These are phyloP conservation scores for Fusarium xylarioides DNA, from an alignment of 2,329 filamentous ascomycete species.

Conservation along the genomic window DNA sequence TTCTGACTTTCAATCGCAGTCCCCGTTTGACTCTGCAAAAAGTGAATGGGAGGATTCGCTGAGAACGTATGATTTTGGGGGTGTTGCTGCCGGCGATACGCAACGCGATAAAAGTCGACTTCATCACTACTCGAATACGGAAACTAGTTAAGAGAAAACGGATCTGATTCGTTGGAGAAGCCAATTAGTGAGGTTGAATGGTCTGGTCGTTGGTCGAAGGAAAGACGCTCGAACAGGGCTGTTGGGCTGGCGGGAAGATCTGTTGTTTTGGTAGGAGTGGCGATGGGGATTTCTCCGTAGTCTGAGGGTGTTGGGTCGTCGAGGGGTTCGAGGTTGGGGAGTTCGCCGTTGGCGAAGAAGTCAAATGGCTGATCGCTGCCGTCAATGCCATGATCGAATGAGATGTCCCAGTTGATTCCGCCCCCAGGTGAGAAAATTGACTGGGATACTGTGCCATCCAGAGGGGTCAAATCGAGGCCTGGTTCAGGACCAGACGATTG, in stretches of 20 bases:
- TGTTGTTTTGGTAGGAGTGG: not conserved
- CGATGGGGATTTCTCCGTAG: not conserved
- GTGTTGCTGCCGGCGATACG: not conserved
- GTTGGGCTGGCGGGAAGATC: not conserved
- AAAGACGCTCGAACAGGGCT: not conserved
- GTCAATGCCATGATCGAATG: not conserved
- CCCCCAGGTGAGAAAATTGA: not conserved
- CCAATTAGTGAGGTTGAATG: not conserved
- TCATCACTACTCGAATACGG: not conserved
- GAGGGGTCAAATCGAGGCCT: not conserved
- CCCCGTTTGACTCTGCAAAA: not conserved
- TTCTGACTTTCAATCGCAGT: not conserved
- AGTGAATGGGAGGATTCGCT: not conserved
- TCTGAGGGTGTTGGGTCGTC: not conserved
- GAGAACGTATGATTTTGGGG: no score
- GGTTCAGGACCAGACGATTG: accelerated
- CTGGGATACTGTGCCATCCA: not conserved
- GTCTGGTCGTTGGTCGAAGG: not conserved
- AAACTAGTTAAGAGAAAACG: not conserved
- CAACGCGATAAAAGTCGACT: slow-evolving; percentile 2
- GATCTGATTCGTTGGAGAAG: not conserved
- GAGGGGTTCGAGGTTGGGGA: not conserved
- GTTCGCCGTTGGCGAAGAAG: slow-evolving; percentile 1
- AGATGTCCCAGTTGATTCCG: not conserved
- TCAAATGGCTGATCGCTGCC: not conserved